A percentile compares a stretch with the other conserved stretches of the same genome.
Conservation (phyloP, 495 filamentous ascomycete genomes). For the Glutinoglossum americanum region DNA sequence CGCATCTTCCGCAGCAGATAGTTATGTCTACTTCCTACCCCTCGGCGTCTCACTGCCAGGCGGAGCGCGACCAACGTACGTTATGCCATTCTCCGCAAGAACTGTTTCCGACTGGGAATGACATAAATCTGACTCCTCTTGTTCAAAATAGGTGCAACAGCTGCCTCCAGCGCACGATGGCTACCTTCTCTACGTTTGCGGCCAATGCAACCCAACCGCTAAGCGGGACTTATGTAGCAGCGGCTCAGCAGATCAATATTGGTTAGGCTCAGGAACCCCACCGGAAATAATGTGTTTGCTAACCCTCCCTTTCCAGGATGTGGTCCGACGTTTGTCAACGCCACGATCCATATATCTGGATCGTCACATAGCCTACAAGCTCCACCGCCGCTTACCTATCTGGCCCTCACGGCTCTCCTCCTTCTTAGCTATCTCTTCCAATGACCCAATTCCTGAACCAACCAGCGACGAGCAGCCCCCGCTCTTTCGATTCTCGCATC, state of each 20-base stretch:
- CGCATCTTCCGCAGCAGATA: slow-evolving; percentile 35
- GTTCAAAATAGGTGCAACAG: slow-evolving; percentile 24
- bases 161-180: slow-evolving; percentile 54
- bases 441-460: neutral
- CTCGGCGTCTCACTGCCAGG: slow-evolving; percentile 47
- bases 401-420: neutral
- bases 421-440: neutral
- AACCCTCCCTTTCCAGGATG: slow-evolving; percentile 19
- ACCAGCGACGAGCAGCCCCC: neutral
- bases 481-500: neutral
- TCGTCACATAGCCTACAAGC: neutral
- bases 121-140: neutral
- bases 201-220: slow-evolving; percentile 35
- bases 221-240: slow-evolving; percentile 32
- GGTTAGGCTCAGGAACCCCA: neutral
- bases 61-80: slow-evolving; percentile 31
- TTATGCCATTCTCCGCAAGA: too few species aligned
- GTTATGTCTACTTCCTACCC: slow-evolving; percentile 67
- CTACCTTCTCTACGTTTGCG: slow-evolving; percentile 38
- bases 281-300: neutral
- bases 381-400: neutral
- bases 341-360: slow-evolving; percentile 23
- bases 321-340: slow-evolving; percentile 38
- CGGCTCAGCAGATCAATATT: slow-evolving; percentile 42
- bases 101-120: too few species aligned